Percentiles rank a stretch among this genome's conserved stretches.
Evolutionary conservation across 2,329 filamentous ascomycete genomes (phyloP).

Genomic region (Lachnellula subtilissima): DNA sequence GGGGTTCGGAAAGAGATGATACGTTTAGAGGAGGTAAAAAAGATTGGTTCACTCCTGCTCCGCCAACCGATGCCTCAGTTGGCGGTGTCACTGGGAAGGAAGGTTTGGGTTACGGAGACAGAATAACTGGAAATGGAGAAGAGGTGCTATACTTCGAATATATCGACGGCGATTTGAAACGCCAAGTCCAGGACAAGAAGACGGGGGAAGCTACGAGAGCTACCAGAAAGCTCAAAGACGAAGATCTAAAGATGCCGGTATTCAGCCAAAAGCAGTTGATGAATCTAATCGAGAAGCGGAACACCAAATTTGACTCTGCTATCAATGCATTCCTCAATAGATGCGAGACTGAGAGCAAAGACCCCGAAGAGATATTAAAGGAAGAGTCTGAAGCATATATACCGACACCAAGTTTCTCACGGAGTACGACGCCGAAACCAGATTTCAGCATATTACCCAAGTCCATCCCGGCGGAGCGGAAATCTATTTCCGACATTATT

Average conservation of each 20-base stretch:
- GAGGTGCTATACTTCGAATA: constrained; percentile 90
- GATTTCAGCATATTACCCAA: constrained; percentile 51
- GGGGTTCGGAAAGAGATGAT: constrained; percentile 61
- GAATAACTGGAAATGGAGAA: constrained; percentile 38
- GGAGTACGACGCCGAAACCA: constrained; percentile 32
- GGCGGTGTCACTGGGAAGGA: constrained; percentile 51
- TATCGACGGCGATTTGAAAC: constrained; percentile 82
- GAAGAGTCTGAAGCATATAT: constrained; percentile 55
- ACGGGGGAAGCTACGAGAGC: constrained; percentile 68
- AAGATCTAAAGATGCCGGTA: constrained; percentile 85
- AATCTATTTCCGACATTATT: constrained; percentile 78
- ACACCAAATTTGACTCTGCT: constrained; percentile 73
- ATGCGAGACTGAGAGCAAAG: constrained; percentile 58
- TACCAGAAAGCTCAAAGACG: constrained; percentile 63
- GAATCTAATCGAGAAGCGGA: constrained; percentile 81
- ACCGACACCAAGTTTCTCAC: constrained; percentile 51
- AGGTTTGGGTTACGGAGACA: constrained; percentile 33
- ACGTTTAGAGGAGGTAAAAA: constrained; percentile 54
- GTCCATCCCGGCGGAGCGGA: constrained; percentile 73
- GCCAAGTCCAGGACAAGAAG: constrained; percentile 66
- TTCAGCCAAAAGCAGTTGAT: constrained; percentile 92
- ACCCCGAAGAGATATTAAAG: constrained; percentile 64
- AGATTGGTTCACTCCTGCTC: constrained; percentile 45
- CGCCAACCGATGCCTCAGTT: constrained; percentile 51
- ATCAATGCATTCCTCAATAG: constrained; percentile 72